phyloP scores from a whole-genome alignment of 2,329 filamentous ascomycete species.

The Leptographium lundbergii region DNA sequence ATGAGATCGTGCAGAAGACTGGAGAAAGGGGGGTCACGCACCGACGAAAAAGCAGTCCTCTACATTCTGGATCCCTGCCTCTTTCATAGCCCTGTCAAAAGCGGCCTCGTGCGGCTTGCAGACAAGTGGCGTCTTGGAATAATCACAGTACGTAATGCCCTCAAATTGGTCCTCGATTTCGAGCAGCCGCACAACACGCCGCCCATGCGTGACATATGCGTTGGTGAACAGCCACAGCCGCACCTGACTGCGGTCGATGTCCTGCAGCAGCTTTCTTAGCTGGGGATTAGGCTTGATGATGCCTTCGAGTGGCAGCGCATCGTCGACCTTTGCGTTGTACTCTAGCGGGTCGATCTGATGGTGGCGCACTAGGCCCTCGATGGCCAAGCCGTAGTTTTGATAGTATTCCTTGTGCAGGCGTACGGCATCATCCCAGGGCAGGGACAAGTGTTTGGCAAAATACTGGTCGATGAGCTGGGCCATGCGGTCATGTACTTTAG shows the following conservation, averaged over 20 bases:
- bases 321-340: conserved; percentile 90
- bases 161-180: conserved; percentile 84
- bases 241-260: conserved; percentile 74
- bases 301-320: conserved; percentile 76
- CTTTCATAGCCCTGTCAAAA: conserved; percentile 78
- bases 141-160: conserved; percentile 91
- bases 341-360: conserved; percentile 92
- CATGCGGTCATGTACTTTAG: conserved; percentile 83
- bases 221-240: conserved; percentile 93
- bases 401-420: conserved; percentile 87
- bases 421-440: conserved; percentile 67
- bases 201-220: conserved; percentile 81
- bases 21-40: conserved; percentile 29
- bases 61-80: conserved; percentile 57
- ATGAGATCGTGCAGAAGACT: background rate
- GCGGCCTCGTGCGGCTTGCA: conserved; percentile 80
- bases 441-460: conserved; percentile 55
- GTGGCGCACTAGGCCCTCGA: conserved; percentile 85
- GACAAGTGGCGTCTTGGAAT: conserved; percentile 56
- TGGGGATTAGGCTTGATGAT: conserved; percentile 69
- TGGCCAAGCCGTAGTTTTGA: conserved; percentile 89
- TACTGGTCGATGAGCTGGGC: conserved; percentile 60
- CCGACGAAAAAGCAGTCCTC: conserved; percentile 87
- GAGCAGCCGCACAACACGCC: conserved; percentile 67
- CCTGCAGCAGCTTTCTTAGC: conserved; percentile 62